Base-by-base conservation (phyloP, 257 asterid species). In the Vinca minor region DNA sequence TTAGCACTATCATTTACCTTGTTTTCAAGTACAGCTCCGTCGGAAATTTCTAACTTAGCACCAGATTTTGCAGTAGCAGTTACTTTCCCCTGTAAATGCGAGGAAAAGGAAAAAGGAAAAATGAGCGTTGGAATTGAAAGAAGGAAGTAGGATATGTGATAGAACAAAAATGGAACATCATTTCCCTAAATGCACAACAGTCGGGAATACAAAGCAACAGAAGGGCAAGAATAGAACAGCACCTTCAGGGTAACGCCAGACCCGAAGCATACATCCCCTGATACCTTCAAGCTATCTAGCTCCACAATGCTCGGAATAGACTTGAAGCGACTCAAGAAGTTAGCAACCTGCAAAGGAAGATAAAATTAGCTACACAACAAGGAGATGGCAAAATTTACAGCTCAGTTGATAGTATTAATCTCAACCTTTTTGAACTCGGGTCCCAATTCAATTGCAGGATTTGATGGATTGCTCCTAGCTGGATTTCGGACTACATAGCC, bases 341-440 rank as follows among this genome's bases (percentile, higher is more conserved):
- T 71, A 35, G 89, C 86, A 62, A 89, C 98, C 98, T 91, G 75
- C 4, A 26, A 50, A 32, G 25, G 1, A 28, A 29, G n/a, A 35
- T 8, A 69, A 17, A 34, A 49, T 61, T 47, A 67, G 74, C 66
- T 62, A 47, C 42, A 53, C 46, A 60, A 66, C 28, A 64, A 4
- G 71, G 46, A 50, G 54, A 14, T 36, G 14, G 36, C 5, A 26
- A 66, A 34, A 25, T 29, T 47, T 1, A 47, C 55, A 17, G 59
- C 17, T 61, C 48, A 38, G 49, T 42, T 67, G 72, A 21, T 13
- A 48, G 49, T 56, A 66, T 18, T 20, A 60, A 69, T 77, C 35
- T 60, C 41, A 41, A 90, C 99, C 99, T 93, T 93, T 87, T 93
- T 93, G 71, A 89, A 93, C 74, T 89, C 99, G 47, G 97, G 97